Percentiles rank a stretch among this genome's conserved stretches.
phyloP scores from a whole-genome alignment of 169 alveolate genomes.

The Plasmodium blacklocki region DNA sequence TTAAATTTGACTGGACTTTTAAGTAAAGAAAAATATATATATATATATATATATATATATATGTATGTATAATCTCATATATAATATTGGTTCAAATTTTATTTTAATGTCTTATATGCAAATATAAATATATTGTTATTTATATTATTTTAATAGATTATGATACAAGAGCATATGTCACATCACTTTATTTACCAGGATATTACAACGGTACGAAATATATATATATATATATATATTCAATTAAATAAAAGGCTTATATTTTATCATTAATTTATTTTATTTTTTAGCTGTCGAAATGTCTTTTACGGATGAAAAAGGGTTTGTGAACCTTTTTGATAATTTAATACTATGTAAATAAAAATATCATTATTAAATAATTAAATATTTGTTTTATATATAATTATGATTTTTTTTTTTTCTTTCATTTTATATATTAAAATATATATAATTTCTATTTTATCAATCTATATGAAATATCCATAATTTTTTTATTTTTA shows the following conservation, averaged over 20 bases:
- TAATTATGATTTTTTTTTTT: no score
- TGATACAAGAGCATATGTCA: constrained; percentile 29
- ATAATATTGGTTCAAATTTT: neutral
- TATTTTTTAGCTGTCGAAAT: constrained; percentile 27
- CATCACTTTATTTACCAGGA: constrained; percentile 49
- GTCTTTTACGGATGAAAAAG: constrained; percentile 7
- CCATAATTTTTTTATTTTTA: no score
- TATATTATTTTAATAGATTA: constrained; percentile 10
- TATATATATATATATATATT: neutral
- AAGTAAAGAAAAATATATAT: constrained; percentile 4
- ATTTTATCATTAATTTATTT: neutral
- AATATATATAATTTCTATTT: no score
- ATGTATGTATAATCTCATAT: no score
- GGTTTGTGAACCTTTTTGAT: neutral
- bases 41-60: no score
- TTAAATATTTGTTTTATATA: no score
- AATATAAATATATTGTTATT: neutral
- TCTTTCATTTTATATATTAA: no score
- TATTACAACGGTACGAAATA: constrained; percentile 42
- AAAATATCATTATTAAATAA: no score
- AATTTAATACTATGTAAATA: constrained; percentile 34
- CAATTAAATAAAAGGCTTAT: no score
- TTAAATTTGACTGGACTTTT: constrained; percentile 37
- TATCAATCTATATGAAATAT: no score
- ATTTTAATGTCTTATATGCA: neutral